Percentiles rank a stretch among this genome's conserved stretches.
Evolutionary conservation across 2,329 filamentous ascomycete species (phyloP).

Genomic region (Clarireedia hainanense): DNA sequence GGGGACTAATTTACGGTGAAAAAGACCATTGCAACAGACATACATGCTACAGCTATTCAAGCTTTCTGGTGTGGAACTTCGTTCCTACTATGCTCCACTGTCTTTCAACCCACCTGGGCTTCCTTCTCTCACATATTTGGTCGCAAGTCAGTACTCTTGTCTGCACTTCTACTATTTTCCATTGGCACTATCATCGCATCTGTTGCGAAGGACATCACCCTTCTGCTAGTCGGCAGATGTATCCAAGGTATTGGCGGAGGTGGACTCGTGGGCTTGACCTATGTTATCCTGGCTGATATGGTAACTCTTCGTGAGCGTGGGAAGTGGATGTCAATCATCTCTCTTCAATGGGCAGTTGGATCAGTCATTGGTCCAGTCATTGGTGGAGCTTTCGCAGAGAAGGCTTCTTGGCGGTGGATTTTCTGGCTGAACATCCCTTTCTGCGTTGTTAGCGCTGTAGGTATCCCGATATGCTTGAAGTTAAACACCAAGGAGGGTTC

Average conservation of each 20-base stretch:
- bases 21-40: constrained; percentile 45
- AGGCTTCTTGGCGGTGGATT: constrained; percentile 25
- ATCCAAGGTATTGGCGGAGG: constrained; percentile 44
- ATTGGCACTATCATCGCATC: constrained; percentile 27
- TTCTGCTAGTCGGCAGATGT: constrained; percentile 29
- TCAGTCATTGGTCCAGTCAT: constrained; percentile 30
- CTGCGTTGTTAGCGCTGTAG: constrained; percentile 16
- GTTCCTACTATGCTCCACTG: constrained; percentile 57
- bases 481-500: constrained; percentile 18
- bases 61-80: constrained; percentile 62
- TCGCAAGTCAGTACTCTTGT: constrained; percentile 18
- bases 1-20: neutral
- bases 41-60: constrained; percentile 45
- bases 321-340: constrained; percentile 28
- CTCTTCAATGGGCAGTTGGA: constrained; percentile 24
- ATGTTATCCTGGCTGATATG: constrained; percentile 38
- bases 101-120: constrained; percentile 42
- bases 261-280: constrained; percentile 38
- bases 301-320: constrained; percentile 35
- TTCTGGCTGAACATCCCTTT: constrained; percentile 25
- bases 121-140: constrained; percentile 22
- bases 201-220: constrained; percentile 21
- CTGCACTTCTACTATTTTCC: constrained; percentile 18
- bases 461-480: constrained; percentile 20
- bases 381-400: constrained; percentile 36